Evolutionary conservation across 2,329 filamentous ascomycete species (phyloP), one percentile per base, ranked within the genome.

Genomic region (Cytospora piceicola): DNA sequence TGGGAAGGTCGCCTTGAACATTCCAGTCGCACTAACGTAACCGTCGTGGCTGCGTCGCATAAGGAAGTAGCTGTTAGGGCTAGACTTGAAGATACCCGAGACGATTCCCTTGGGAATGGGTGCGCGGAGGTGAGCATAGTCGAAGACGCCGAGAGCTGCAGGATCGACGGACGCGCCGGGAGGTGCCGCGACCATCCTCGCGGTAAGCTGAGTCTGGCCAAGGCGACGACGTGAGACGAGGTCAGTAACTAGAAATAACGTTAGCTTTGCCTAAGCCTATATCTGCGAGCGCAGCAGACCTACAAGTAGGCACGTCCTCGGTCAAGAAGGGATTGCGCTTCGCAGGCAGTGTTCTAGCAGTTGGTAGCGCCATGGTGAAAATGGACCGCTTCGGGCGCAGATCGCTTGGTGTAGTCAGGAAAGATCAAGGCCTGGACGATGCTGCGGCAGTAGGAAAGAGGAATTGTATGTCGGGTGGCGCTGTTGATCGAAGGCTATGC

Each of bases 101-200:
- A 89, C 87, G 71, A 98, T 89, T 70, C 95, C 93, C 78, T 94
- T 95, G 58, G 95, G 95, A 56, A 99, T 81, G 17, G 95, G 94
- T 67, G 94, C 94, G 74, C 94, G 91, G 58, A 99, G 84, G 76
- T 99, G 95, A 70, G 94, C 94, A 78, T 99, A 99, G 78, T 98
- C 95, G 76, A 99, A 97, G 56, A 90, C 88, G 60, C 92, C 93
- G 67, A 95, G 82, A 71, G 90, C 88, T 70, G 90, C 84, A 56
- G 88, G 83, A 75, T 92, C 92, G 64, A 88, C 87, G 69, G 92
- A 89, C 77, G 88, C 90, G 49, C 86, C 85, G 12, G 87, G 86
- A 67, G 87, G 87, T n/a, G 89, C 81, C 71, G 90, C 88, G 39
- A 89, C 88, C 73, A 93, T 88, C 80, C 93, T 95, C 61, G 94